Base-by-base conservation (phyloP, 176 grass and related monocot genomes). In the Metroxylon sagu region DNA sequence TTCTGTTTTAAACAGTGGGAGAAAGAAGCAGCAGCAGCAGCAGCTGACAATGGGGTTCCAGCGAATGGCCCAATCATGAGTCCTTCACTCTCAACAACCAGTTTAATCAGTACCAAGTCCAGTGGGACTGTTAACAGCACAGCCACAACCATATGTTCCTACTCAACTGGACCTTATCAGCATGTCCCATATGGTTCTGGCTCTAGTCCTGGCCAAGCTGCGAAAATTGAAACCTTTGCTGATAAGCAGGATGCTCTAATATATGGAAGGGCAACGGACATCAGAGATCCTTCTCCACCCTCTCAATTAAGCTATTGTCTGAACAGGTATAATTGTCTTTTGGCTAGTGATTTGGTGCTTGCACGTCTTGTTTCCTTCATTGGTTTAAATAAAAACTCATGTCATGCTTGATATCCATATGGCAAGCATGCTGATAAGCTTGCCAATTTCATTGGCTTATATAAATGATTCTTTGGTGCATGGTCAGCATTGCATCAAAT, bases 1-100 rank as follows among this genome's bases (percentile, higher is more conserved):
- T 81, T 85, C 73, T 98, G 93, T 72, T 92, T 85, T 70, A 85
- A 83, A 25, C 76, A 85, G 77, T 92, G 84, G 81, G 73, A 98
- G 67, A 73, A 91, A 66, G 87, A 88, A 64, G 80, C 30, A 69
- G 61, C 21, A 23, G 61, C 21, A 23, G 21, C 68, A 48, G 61
- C 75, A 62, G 53, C 79, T 76, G 56, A 71, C 23, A 79, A 79
- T 62, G 72, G 59, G 56, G 39, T 51, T 54, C 16, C 29, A 66
- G 35, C 35, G 10, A 12, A 43, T 43, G 35, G 35, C 14, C 69
- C 52, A 1, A 57, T 57, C 55, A 59, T 74, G 28, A 90, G 75
- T 59, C 82, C 87, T 72, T 65, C 78, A 4, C 53, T 85, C 50
- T 90, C 87, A 49, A 79, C 74, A 25, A 55, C 54, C 21, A 85